Percentiles rank a stretch among this genome's conserved stretches.
Conservation (phyloP, 768 basidiomycete genomes). For the Lentinula detonsa region DNA sequence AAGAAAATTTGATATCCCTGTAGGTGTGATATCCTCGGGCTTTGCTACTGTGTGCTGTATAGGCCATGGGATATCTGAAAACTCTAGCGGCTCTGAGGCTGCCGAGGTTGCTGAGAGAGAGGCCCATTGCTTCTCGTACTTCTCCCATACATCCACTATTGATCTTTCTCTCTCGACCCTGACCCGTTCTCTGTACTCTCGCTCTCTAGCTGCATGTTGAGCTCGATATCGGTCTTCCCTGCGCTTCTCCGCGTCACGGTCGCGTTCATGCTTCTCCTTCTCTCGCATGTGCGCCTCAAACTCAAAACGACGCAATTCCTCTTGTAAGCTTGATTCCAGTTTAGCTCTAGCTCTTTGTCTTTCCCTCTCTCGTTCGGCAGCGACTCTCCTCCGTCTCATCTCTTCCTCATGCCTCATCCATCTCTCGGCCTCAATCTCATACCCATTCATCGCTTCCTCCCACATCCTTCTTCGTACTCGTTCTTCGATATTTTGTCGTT, state of each 20-base stretch:
- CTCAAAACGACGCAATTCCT: conserved; percentile 44
- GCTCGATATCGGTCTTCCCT: conserved; percentile 38
- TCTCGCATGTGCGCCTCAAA: conserved; percentile 38
- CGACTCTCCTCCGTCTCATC: conserved; percentile 25
- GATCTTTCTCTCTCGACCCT: conserved; percentile 31
- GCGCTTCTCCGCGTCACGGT: conserved; percentile 38
- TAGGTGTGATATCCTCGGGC: conserved; percentile 45
- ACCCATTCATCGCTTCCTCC: conserved; percentile 48
- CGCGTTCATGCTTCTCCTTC: neutral
- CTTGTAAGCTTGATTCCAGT: conserved; percentile 21
- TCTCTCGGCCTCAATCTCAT: conserved; percentile 43
- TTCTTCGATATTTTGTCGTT: conserved; percentile 19
- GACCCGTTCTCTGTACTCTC: conserved; percentile 35
- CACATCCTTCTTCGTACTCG: conserved; percentile 32
- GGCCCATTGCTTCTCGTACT: conserved; percentile 65
- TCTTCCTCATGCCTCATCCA: conserved; percentile 50
- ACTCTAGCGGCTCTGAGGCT: conserved; percentile 44
- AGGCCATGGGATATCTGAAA: conserved; percentile 73
- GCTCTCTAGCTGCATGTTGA: conserved; percentile 32
- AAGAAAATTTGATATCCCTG: conserved; percentile 55
- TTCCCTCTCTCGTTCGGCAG: conserved; percentile 37
- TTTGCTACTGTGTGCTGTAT: conserved; percentile 32
- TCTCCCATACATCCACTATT: conserved; percentile 50
- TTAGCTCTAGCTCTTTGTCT: conserved; percentile 38
- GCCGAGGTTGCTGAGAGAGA: conserved; percentile 30